Percentiles rank a stretch among this genome's conserved stretches.
These are phyloP conservation scores for Kokia cookei DNA, from an alignment of 441 rosid species.

Conservation along the genomic window DNA sequence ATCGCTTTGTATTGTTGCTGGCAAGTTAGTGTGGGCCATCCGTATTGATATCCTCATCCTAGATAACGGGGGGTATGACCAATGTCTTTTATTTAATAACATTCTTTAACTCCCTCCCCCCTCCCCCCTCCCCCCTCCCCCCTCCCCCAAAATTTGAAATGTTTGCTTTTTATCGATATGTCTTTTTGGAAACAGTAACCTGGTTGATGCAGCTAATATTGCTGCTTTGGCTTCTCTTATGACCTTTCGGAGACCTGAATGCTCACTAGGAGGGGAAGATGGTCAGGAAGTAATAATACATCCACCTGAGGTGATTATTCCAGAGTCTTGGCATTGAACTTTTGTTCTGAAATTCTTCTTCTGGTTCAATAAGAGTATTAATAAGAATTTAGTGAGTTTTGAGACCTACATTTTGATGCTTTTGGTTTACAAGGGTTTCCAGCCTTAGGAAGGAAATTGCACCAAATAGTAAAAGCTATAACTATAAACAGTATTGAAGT, in stretches of 20 bases:
- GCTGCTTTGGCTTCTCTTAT: constrained; percentile 89
- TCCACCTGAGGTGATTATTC: constrained; percentile 68
- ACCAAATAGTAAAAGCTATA: background rate
- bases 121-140: background rate
- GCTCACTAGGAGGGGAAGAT: constrained; percentile 76
- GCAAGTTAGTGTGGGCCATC: constrained; percentile 88
- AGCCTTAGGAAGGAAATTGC: background rate
- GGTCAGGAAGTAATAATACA: constrained; percentile 75
- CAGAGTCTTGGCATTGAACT: background rate
- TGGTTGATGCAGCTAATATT: constrained; percentile 92
- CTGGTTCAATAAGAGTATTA: background rate
- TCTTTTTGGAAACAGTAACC: constrained; percentile 46
- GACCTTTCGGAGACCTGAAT: constrained; percentile 88
- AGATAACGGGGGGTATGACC: constrained; percentile 84
- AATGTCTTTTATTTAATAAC: background rate
- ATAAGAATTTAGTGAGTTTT: background rate
- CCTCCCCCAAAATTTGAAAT: background rate
- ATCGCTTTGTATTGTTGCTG: constrained; percentile 86
- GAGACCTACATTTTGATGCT: background rate
- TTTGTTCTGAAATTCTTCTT: background rate
- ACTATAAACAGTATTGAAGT: background rate
- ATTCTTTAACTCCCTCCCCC: background rate
- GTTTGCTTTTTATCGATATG: background rate
- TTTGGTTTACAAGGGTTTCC: background rate
- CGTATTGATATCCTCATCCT: constrained; percentile 87